Evolutionary conservation across 768 basidiomycete species (phyloP).

Genomic region (Suillus hirtellus): DNA sequence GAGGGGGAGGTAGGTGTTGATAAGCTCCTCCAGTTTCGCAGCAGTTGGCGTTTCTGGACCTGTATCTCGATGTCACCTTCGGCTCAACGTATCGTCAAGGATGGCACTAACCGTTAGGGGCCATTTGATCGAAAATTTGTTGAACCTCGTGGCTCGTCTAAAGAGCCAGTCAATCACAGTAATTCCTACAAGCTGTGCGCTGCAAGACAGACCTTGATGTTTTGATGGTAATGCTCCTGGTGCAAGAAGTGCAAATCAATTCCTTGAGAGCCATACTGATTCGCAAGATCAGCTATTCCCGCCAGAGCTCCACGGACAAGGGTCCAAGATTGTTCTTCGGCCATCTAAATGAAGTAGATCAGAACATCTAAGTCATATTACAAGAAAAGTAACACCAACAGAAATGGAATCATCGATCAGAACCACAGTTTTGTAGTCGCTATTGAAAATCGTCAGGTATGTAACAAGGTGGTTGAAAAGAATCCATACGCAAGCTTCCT

Average conservation of each 20-base stretch:
- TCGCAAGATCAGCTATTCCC: constrained; percentile 31
- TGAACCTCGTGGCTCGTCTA: constrained; percentile 10
- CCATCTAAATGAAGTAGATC: constrained; percentile 23
- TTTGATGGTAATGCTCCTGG: constrained; percentile 17
- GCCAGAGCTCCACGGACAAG: constrained; percentile 35
- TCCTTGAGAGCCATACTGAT: constrained; percentile 29
- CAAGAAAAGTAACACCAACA: constrained; percentile 11
- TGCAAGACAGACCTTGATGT: constrained; percentile 11
- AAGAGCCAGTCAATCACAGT: neutral
- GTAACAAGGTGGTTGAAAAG: constrained; percentile 4
- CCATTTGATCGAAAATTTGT: constrained; percentile 1
- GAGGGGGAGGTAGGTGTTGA: constrained; percentile 30
- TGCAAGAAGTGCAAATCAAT: constrained; percentile 38
- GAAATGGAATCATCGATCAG: constrained; percentile 34
- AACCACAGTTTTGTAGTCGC: constrained; percentile 32
- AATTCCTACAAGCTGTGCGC: neutral
- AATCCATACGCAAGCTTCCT: constrained; percentile 11
- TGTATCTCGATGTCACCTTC: constrained; percentile 9
- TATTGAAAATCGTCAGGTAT: constrained; percentile 8
- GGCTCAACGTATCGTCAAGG: neutral
- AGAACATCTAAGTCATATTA: neutral
- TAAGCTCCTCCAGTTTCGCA: constrained; percentile 29
- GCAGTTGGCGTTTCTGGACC: constrained; percentile 32
- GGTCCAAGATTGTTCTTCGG: constrained; percentile 28
- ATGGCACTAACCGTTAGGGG: constrained; percentile 7